Base-by-base conservation (phyloP, 2,329 filamentous ascomycete genomes). In the Colletotrichum sp. region DNA sequence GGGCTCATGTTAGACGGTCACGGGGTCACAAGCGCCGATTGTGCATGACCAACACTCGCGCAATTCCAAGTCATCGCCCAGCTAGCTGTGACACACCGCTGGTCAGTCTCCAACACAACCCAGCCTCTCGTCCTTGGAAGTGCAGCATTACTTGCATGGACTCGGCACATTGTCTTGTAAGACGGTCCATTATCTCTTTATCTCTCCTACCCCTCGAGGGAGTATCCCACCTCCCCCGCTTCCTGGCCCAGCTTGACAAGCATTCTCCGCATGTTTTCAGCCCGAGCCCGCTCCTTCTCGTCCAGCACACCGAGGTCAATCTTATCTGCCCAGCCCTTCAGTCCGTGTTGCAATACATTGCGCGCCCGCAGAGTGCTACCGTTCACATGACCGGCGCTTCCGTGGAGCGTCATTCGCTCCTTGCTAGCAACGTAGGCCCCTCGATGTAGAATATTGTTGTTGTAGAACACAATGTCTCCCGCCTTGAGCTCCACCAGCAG, bases 381-480 rank as follows among this genome's bases (percentile, higher is more conserved):
- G 4, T 83, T 84, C 1, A 87, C 86, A 79, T 93, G 90, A 2
- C 94, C 94, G 63, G 95, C 93, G 71, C 91, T 94, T 8, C 94
- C 94, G 83, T 95, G 94, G 80, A 95, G 84, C 76, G 94, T 95
- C 88, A 94, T 90, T 28, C 94, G 86, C 85, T 95, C 92, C 79
- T 86, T 89, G 2, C 52, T 80, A 15, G 85, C 84, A 78, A 89
- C 86, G 83, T 95, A 96, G 32, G 91, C 91, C 2, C 94, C 94
- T 6, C 94, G 87, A 81, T 95, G 94, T 78, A 98, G 83, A 78
- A 98, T 98, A 83, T 98, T 98, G 82, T 96, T 98, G 84, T 98
- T 93, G 82, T 98, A 98, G 81, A 98, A 98, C 57, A 94, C 94
- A 18, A 94, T 92, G 84, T 98, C 95, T 1, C 95, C 95, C 0